Conservation (phyloP, 2,329 filamentous ascomycete species). For the Amesomyces nigricolor region DNA sequence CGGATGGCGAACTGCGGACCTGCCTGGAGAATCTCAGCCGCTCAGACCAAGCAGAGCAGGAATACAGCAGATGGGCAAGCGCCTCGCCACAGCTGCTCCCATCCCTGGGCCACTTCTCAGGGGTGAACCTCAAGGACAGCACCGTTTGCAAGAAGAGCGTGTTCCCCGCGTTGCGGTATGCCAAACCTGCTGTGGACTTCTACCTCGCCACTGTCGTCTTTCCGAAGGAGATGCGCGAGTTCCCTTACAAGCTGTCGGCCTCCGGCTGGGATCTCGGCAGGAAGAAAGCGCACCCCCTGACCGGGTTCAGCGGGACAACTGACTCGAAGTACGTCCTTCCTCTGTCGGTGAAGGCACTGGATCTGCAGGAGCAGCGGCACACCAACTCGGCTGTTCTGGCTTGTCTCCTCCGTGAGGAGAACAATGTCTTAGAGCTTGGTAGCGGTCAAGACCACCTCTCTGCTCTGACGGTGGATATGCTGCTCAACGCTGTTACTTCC, state of each 20-base stretch:
- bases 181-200: conserved; percentile 52
- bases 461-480: conserved; percentile 41
- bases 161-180: conserved; percentile 48
- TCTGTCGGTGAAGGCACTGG: conserved; percentile 54
- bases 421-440: conserved; percentile 45
- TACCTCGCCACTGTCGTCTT: conserved; percentile 62
- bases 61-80: conserved; percentile 47
- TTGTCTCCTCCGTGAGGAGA: conserved; percentile 47
- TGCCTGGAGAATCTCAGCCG: conserved; percentile 46
- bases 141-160: conserved; percentile 42
- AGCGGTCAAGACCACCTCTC: conserved; percentile 28
- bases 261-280: conserved; percentile 59
- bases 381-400: conserved; percentile 60
- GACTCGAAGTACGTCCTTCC: conserved; percentile 57
- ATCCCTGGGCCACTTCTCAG: conserved; percentile 41
- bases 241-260: conserved; percentile 55
- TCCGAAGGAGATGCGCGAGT: conserved; percentile 58
- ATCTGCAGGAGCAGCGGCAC: conserved; percentile 50
- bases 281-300: conserved; percentile 41
- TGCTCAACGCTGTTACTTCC: conserved; percentile 41
- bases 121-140: conserved; percentile 55
- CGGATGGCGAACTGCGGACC: conserved; percentile 42
- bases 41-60: conserved; percentile 49
- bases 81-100: conserved; percentile 44
- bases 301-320: conserved; percentile 68